These are phyloP conservation scores for Arthrobotrys musiformis DNA, from an alignment of 2,329 filamentous ascomycete species.

Conservation along the genomic window DNA sequence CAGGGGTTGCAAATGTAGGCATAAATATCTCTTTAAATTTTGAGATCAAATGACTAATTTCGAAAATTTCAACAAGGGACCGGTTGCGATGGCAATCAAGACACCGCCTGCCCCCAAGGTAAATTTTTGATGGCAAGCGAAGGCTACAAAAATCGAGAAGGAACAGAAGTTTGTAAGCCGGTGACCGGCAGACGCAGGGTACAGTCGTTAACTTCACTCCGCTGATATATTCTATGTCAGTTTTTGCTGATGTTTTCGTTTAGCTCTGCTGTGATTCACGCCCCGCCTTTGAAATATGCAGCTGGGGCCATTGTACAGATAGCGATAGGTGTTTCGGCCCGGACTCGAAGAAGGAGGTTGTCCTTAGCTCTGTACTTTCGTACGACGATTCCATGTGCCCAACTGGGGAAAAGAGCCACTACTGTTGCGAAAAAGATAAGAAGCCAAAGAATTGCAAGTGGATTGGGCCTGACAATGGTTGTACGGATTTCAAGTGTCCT, in stretches of 20 bases:
- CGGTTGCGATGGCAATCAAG: neutral
- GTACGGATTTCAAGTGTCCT: slow-evolving; percentile 19
- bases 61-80: neutral
- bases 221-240: neutral
- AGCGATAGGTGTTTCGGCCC: neutral
- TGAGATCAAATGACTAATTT: neutral
- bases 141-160: neutral
- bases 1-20: slow-evolving; percentile 10
- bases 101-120: slow-evolving; percentile 1
- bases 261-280: slow-evolving; percentile 17
- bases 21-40: neutral
- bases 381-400: slow-evolving; percentile 10
- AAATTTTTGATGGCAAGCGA: slow-evolving; percentile 3
- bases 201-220: neutral
- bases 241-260: neutral
- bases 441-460: slow-evolving; percentile 21
- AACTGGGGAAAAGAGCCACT: slow-evolving; percentile 5
- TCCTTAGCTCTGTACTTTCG: slow-evolving; percentile 1
- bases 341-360: neutral
- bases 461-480: slow-evolving; percentile 16
- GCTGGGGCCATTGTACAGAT: neutral
- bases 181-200: neutral
- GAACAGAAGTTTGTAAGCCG: neutral
- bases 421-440: slow-evolving; percentile 18
- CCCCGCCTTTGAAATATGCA: slow-evolving; percentile 3